A percentile compares a stretch with the other conserved stretches of the same genome.
Conservation (phyloP, 2,329 filamentous ascomycete species). For the Fusarium phyllophilum region DNA sequence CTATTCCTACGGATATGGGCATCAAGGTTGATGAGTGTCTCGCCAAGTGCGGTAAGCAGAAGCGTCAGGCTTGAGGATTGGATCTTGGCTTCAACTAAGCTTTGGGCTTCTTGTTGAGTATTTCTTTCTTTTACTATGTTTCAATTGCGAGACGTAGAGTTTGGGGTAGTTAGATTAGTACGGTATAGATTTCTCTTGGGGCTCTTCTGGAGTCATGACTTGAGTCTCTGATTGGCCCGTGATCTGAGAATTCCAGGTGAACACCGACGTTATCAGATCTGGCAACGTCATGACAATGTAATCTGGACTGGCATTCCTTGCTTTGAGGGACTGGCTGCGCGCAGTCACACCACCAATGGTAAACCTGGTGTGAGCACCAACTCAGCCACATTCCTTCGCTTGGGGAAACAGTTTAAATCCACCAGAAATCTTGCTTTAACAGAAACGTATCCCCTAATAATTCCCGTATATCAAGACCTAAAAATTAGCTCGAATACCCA, state of each 20-base stretch:
- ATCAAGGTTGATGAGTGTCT: slow-evolving; percentile 64
- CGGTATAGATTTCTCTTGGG: neutral
- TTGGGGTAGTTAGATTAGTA: neutral
- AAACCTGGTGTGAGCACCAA: neutral
- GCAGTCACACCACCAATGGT: neutral
- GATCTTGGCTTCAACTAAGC: neutral
- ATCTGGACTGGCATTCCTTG: neutral
- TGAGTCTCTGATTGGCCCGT: neutral
- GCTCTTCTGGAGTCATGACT: neutral
- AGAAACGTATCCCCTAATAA: neutral
- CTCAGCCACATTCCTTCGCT: neutral
- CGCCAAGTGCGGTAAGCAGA: slow-evolving; percentile 46
- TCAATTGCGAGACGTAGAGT: neutral
- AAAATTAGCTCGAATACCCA: neutral
- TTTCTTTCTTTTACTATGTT: neutral
- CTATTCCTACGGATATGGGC: slow-evolving; percentile 58
- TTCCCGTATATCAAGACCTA: neutral
- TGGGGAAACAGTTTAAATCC: neutral
- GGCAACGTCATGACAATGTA: neutral
- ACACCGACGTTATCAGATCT: neutral
- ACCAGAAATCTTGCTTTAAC: neutral
- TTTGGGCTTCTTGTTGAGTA: neutral
- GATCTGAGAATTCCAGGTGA: neutral
- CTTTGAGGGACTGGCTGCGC: neutral
- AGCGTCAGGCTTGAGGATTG: slow-evolving; percentile 47